phyloP scores from a whole-genome alignment of 2,329 filamentous ascomycete species.

The Aureobasidium vineae region DNA sequence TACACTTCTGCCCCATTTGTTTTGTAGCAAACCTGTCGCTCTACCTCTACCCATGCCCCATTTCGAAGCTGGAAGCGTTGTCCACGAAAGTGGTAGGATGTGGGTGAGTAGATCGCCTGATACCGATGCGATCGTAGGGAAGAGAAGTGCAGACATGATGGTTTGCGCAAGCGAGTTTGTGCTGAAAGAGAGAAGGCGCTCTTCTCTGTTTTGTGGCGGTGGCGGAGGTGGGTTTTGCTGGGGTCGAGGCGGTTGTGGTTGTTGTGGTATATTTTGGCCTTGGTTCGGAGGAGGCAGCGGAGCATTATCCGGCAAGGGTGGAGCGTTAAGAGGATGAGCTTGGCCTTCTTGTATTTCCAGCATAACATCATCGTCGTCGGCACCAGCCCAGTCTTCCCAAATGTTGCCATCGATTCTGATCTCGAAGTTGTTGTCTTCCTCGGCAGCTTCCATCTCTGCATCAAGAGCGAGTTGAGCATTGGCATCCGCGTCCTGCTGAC shows the following conservation, averaged over 20 bases:
- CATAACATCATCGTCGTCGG: conserved; percentile 36
- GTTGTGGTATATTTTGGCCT: conserved; percentile 27
- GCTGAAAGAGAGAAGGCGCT: conserved; percentile 50
- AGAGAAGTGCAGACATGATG: conserved; percentile 68
- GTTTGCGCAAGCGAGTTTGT: conserved; percentile 58
- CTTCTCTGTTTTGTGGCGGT: conserved; percentile 38
- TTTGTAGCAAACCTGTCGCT: conserved; percentile 69
- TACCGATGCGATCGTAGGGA: conserved; percentile 75
- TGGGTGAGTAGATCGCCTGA: conserved; percentile 73
- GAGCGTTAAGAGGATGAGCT: conserved; percentile 30
- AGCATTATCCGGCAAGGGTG: conserved; percentile 25
- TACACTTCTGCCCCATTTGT: conserved; percentile 84
- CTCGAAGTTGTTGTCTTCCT: conserved; percentile 38
- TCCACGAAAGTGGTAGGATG: conserved; percentile 67
- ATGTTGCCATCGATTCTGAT: conserved; percentile 42
- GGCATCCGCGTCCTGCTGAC: conserved; percentile 33
- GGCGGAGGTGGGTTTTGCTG: conserved; percentile 21
- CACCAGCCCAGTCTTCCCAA: conserved; percentile 45
- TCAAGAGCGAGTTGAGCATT: conserved; percentile 30
- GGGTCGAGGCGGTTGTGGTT: neutral
- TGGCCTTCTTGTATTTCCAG: conserved; percentile 26
- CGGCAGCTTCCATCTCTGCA: conserved; percentile 28
- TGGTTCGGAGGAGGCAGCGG: conserved; percentile 10
- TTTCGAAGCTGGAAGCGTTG: conserved; percentile 42
- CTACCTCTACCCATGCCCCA: conserved; percentile 33